Conservation (phyloP, 495 filamentous ascomycete genomes). For the Penicillium chermesinum region DNA sequence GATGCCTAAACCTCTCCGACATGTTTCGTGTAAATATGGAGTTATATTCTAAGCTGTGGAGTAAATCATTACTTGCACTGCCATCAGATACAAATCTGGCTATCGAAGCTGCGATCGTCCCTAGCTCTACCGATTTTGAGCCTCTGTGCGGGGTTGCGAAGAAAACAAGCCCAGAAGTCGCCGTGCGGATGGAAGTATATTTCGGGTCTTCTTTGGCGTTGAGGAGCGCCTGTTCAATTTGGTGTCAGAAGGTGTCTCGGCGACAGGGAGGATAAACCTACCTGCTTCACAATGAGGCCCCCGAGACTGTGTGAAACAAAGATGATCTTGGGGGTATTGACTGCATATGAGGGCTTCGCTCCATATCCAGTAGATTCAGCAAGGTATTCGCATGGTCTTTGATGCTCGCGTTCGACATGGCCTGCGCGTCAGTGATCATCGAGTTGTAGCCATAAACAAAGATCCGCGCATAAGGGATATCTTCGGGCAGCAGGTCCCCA, state of each 20-base stretch:
- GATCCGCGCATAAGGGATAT: conserved; percentile 36
- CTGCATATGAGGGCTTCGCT: conserved; percentile 23
- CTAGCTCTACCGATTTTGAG: conserved; percentile 34
- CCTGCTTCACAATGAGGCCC: conserved; percentile 43
- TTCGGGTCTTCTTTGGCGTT: conserved; percentile 40
- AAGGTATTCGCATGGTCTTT: conserved; percentile 37
- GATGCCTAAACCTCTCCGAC: conserved; percentile 31
- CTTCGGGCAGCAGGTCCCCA: conserved; percentile 32
- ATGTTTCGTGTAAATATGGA: conserved; percentile 39
- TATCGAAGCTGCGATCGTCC: conserved; percentile 35
- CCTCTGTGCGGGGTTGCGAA: conserved; percentile 45
- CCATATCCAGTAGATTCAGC: conserved; percentile 33
- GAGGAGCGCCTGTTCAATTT: conserved; percentile 25
- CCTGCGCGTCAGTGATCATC: conserved; percentile 32
- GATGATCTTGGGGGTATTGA: conserved; percentile 30
- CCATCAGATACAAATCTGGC: conserved; percentile 32
- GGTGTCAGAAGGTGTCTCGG: neutral
- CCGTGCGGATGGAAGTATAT: conserved; percentile 32
- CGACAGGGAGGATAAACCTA: conserved; percentile 8
- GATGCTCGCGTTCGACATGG: conserved; percentile 36
- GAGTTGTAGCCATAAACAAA: conserved; percentile 44
- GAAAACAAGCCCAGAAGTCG: conserved; percentile 41
- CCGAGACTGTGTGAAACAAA: conserved; percentile 46
- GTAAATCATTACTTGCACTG: conserved; percentile 32
- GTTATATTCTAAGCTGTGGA: conserved; percentile 34